phyloP scores from a whole-genome alignment of 2,329 filamentous ascomycete species.

The Stromatinia cepivora region DNA sequence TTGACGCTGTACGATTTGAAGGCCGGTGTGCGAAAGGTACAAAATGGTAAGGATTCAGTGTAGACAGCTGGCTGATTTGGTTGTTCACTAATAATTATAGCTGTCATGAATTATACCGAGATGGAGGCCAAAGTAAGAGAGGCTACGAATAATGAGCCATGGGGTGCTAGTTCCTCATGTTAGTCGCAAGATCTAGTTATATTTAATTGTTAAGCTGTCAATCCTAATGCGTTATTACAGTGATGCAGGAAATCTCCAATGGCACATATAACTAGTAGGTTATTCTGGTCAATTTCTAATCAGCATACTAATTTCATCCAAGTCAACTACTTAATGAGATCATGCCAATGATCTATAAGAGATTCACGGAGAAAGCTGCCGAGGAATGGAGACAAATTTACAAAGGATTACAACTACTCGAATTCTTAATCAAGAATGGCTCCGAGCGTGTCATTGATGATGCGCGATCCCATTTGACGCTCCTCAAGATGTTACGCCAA shows the following conservation, averaged over 20 bases:
- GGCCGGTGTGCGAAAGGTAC: constrained; percentile 72
- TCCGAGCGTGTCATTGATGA: constrained; percentile 98
- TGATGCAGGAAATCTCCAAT: constrained; percentile 97
- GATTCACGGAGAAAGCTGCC: constrained; percentile 96
- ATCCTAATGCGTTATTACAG: constrained; percentile 25
- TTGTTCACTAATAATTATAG: constrained; percentile 46
- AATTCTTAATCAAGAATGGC: constrained; percentile 97
- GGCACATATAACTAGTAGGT: constrained; percentile 97
- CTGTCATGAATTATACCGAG: constrained; percentile 78
- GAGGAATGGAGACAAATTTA: constrained; percentile 99
- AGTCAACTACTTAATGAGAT: constrained; percentile 98
- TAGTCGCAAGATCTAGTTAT: constrained; percentile 20
- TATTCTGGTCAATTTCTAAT: constrained; percentile 49
- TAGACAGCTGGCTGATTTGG: constrained; percentile 33
- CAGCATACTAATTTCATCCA: constrained; percentile 28
- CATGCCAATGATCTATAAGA: constrained; percentile 99
- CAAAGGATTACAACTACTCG: constrained; percentile 93
- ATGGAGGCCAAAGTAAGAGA: constrained; percentile 83
- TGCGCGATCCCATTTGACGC: constrained; percentile 88
- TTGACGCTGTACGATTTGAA: constrained; percentile 74
- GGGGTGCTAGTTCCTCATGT: constrained; percentile 52
- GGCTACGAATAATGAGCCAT: constrained; percentile 98
- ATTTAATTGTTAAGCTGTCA: background rate
- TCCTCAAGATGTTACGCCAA: constrained; percentile 96
- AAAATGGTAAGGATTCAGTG: constrained; percentile 62